Evolutionary conservation across 768 basidiomycete species (phyloP).

Genomic region (Rhizopogon vinicolor): DNA sequence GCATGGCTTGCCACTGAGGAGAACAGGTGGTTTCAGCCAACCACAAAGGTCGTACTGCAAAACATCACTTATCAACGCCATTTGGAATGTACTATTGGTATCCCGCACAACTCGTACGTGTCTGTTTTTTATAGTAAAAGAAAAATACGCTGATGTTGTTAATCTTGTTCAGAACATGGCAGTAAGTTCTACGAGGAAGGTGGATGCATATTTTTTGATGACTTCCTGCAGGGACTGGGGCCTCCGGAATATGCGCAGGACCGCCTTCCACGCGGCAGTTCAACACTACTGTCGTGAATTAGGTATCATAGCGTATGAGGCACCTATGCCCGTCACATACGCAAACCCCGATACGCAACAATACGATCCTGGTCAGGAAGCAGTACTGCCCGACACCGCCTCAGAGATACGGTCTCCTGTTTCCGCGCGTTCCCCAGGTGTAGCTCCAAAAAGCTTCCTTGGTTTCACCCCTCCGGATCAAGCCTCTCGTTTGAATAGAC

Average conservation of each 20-base stretch:
- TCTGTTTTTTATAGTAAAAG: conserved; percentile 2
- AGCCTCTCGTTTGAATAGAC: conserved; percentile 2
- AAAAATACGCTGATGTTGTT: neutral
- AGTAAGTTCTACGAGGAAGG: conserved; percentile 18
- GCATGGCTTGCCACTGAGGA: conserved; percentile 77
- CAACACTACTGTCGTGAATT: conserved; percentile 69
- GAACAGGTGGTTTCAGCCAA: conserved; percentile 73
- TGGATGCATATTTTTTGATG: conserved; percentile 3
- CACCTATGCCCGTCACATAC: conserved; percentile 58
- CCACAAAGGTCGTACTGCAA: conserved; percentile 59
- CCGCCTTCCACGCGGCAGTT: conserved; percentile 77
- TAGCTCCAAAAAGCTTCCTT: conserved; percentile 15
- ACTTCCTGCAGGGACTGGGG: conserved; percentile 48
- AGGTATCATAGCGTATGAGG: conserved; percentile 56
- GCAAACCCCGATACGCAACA: conserved; percentile 20
- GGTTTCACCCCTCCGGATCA: conserved; percentile 25
- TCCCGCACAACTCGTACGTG: conserved; percentile 49
- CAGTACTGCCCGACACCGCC: conserved; percentile 16
- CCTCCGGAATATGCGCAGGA: conserved; percentile 53
- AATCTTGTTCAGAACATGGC: conserved; percentile 25
- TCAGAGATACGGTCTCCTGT: conserved; percentile 46
- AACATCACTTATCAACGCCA: conserved; percentile 62
- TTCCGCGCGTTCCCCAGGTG: conserved; percentile 17
- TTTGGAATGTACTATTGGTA: conserved; percentile 64
- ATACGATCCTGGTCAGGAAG: conserved; percentile 1